Evolutionary conservation across 805 yeast species (phyloP).

Genomic region (Wickerhamomyces alni): DNA sequence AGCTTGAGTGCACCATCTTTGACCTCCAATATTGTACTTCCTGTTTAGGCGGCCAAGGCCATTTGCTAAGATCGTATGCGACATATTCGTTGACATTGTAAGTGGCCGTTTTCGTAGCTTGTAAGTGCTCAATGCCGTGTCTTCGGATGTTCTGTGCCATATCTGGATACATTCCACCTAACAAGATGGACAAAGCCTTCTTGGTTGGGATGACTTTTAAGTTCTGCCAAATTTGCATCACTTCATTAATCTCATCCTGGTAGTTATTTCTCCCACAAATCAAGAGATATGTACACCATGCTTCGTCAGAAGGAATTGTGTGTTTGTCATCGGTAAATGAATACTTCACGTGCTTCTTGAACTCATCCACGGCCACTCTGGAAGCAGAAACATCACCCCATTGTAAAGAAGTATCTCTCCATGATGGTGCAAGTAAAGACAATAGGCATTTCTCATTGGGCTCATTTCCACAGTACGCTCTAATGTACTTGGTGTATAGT

Average conservation of each 20-base stretch:
- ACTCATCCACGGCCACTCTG: constrained; percentile 55
- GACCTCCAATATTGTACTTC: constrained; percentile 19
- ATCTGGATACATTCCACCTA: constrained; percentile 22
- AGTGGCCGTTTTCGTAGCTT: neutral
- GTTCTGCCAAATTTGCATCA: constrained; percentile 51
- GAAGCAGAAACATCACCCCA: constrained; percentile 54
- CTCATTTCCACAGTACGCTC: constrained; percentile 14
- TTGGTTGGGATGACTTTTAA: constrained; percentile 37
- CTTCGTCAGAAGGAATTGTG: constrained; percentile 36
- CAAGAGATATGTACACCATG: constrained; percentile 49
- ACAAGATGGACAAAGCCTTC: constrained; percentile 32
- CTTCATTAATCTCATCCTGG: constrained; percentile 39
- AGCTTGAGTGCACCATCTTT: constrained; percentile 1
- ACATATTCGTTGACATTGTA: neutral
- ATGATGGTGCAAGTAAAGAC: constrained; percentile 46
- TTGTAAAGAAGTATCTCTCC: constrained; percentile 20
- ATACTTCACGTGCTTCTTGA: constrained; percentile 37
- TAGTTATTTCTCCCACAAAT: constrained; percentile 43
- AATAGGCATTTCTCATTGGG: constrained; percentile 28
- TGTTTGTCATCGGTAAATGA: constrained; percentile 15
- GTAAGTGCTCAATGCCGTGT: constrained; percentile 23
- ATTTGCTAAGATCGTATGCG: constrained; percentile 7
- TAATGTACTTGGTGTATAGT: constrained; percentile 20
- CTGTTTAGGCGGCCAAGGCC: constrained; percentile 32
- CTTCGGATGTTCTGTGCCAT: constrained; percentile 31